Percentiles rank a stretch among this genome's conserved stretches.
Conservation (phyloP, 179 eudicot genomes). For the Sideroxylon spinosum region DNA sequence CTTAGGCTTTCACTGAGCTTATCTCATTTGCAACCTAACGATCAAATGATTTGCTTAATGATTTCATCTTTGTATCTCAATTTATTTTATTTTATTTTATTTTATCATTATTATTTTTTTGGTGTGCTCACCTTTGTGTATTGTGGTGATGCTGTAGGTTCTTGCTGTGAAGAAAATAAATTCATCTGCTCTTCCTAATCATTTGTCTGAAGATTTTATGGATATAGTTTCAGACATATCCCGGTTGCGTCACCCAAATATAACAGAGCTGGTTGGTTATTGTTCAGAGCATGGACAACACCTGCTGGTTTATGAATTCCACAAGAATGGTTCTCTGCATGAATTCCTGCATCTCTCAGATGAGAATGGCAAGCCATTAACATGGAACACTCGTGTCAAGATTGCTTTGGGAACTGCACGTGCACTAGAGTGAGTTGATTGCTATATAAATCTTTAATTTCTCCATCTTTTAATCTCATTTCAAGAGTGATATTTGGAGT, state of each 20-base stretch:
- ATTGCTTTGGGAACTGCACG: conserved; percentile 97
- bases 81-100: neutral
- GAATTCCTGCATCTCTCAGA: conserved; percentile 85
- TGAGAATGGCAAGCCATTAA: conserved; percentile 73
- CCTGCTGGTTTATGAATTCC: conserved; percentile 78
- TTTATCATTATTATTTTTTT: no score
- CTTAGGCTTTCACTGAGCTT: neutral
- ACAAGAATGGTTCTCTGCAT: conserved; percentile 71
- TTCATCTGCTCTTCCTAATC: conserved; percentile 54
- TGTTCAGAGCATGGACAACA: conserved; percentile 94
- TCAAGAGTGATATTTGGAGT: neutral
- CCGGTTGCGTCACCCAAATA: conserved; percentile 71
- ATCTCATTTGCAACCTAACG: neutral
- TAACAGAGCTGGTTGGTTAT: conserved; percentile 83
- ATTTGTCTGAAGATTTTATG: conserved; percentile 57
- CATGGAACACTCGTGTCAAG: conserved; percentile 93
- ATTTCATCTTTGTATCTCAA: neutral
- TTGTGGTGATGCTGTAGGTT: conserved; percentile 39
- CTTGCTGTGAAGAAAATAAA: conserved; percentile 93
- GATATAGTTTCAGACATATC: conserved; percentile 72
- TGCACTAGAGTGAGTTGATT: conserved; percentile 81
- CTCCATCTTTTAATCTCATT: neutral
- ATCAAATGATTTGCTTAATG: neutral
- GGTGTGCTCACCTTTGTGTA: conserved; percentile 6
- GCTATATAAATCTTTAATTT: neutral